Evolutionary conservation across 805 yeast species (phyloP), one percentile per base, ranked within the genome.

Genomic region (Nakazawaea wyomingensis): DNA sequence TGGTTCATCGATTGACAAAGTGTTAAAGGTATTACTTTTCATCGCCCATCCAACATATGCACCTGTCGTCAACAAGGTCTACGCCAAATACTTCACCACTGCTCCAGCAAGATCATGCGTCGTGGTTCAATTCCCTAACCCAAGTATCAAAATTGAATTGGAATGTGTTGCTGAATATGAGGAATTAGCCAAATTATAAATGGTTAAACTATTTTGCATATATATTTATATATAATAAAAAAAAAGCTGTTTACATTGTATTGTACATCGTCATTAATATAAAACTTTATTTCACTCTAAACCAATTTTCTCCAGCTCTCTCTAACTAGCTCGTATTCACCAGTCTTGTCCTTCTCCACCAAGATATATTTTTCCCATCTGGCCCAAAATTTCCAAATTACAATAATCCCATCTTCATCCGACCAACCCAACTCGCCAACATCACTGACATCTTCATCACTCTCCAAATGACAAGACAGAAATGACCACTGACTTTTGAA

Each of bases 401-500:
- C 72, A 0, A 88, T 72, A 4, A 91, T 63, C 10, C 83, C 70
- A 48, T 80, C 87, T 50, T 85, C 88, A 5, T 80, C 80, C 1
- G 82, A 69, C 95, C 95, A 87, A 1, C 91, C 95, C 20, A 78
- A 47, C 1, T 70, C 68, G 7, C 83, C 85, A 27, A 44, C 48
- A 36, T 60, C 64, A 39, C 56, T 61, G 13, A 57, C 45, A 11
- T 47, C 44, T 31, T 43, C 50, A 20, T 47, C 44, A 21, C 20
- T 41, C 29, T 39, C 43, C 22, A 44, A 39, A 52, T 85, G 82
- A 13, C 78, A 69, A 0, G 91, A 83, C 40, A 87, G 86, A 64
- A 84, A 86, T 32, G 93, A 82, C 96, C 96, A 90, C 13, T 85
- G 82, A 2, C 91, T 82, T 40, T 82, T 78, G 61, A 90, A 85